Evolutionary conservation across 2,329 filamentous ascomycete species (phyloP).

Genomic region (Lecanicillium sp.): DNA sequence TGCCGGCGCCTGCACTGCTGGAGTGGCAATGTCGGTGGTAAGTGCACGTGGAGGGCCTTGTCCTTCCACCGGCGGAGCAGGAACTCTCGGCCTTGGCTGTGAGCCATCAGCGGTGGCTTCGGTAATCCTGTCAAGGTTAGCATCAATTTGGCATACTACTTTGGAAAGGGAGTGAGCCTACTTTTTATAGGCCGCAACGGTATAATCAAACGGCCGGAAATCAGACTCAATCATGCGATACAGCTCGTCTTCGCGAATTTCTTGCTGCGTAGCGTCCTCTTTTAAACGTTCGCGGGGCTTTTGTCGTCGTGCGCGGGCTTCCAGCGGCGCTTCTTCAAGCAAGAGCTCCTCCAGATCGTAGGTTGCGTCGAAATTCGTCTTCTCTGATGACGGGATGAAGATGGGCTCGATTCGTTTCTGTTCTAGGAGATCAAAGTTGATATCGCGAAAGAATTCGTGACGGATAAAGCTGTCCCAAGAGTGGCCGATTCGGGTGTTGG

Average conservation of each 20-base stretch:
- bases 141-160: not conserved
- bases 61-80: conserved; percentile 5
- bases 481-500: conserved; percentile 73
- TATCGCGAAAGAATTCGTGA: conserved; percentile 79
- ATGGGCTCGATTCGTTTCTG: conserved; percentile 83
- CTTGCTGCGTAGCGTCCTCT: conserved; percentile 89
- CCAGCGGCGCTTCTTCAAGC: conserved; percentile 87
- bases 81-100: not conserved
- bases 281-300: conserved; percentile 88
- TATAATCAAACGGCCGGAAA: conserved; percentile 95
- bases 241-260: conserved; percentile 89
- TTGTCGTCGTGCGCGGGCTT: conserved; percentile 85
- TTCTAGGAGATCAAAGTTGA: conserved; percentile 81
- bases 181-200: conserved; percentile 68
- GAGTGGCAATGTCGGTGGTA: conserved; percentile 43
- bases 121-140: conserved; percentile 5
- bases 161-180: conserved; percentile 30
- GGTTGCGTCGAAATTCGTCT: conserved; percentile 98
- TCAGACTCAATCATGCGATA: conserved; percentile 91
- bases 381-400: conserved; percentile 89
- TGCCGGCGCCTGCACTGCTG: conserved; percentile 22
- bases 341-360: conserved; percentile 94
- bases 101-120: conserved; percentile 4
- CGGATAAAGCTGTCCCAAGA: conserved; percentile 79
- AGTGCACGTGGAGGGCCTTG: conserved; percentile 36